A percentile compares a stretch with the other conserved stretches of the same genome.
phyloP scores from a whole-genome alignment of 352 stramenopile genomes.

The Phytophthora sojae region DNA sequence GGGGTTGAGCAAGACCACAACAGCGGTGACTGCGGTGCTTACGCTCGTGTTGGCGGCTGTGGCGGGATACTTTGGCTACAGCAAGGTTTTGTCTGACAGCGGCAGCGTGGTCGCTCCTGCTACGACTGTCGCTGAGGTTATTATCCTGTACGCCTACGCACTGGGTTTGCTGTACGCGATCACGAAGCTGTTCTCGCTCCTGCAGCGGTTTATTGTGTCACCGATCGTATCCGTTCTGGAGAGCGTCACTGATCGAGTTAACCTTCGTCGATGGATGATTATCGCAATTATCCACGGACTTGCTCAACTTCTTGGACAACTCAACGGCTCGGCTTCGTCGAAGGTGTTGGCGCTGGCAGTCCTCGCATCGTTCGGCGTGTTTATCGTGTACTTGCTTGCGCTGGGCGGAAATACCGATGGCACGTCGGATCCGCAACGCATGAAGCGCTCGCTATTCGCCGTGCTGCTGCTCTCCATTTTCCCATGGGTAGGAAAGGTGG shows the following conservation, averaged over 20 bases:
- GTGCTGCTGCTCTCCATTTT: constrained; percentile 62
- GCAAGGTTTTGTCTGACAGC: constrained; percentile 10
- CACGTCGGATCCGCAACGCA: constrained; percentile 57
- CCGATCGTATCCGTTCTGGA: constrained; percentile 34
- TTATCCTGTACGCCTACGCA: constrained; percentile 59
- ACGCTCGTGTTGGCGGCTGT: constrained; percentile 14
- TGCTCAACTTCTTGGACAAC: constrained; percentile 51
- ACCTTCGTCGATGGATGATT: constrained; percentile 59
- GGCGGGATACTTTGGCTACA: constrained; percentile 28
- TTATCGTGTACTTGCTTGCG: constrained; percentile 57
- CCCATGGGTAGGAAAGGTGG: constrained; percentile 72
- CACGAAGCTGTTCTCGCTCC: constrained; percentile 41
- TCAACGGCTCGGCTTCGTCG: constrained; percentile 37
- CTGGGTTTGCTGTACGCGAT: constrained; percentile 66
- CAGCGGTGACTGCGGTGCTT: constrained; percentile 15
- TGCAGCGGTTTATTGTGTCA: constrained; percentile 51
- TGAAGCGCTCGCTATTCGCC: constrained; percentile 67
- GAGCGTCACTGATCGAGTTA: constrained; percentile 34
- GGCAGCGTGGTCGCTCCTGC: constrained; percentile 6
- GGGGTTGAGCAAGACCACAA: constrained; percentile 14
- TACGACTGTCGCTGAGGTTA: constrained; percentile 34
- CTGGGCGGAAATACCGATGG: constrained; percentile 49
- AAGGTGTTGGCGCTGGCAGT: constrained; percentile 62
- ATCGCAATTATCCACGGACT: constrained; percentile 46
- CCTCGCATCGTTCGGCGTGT: constrained; percentile 51